These are phyloP conservation scores for Eutrema yunnanense DNA, from an alignment of 345 rosid genomes.

Conservation along the genomic window DNA sequence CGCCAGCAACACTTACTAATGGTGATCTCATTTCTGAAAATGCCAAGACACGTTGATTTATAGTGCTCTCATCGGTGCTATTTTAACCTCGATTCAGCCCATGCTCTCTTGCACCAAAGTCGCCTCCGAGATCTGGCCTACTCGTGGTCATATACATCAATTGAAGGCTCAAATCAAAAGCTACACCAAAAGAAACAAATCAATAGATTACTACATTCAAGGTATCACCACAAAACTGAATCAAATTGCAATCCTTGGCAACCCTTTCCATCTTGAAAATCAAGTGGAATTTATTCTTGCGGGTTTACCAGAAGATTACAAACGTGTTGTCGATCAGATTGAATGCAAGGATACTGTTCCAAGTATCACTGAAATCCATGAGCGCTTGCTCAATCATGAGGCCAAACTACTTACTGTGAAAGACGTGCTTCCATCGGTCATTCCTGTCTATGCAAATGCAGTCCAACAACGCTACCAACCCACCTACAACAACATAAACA, in stretches of 20 bases:
- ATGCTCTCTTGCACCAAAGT: background rate
- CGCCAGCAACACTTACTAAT: too few species aligned
- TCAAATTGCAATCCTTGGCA: background rate
- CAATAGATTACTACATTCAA: background rate
- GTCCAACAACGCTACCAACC: too few species aligned
- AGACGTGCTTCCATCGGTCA: fast-evolving
- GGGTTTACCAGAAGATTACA: background rate
- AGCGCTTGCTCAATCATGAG: background rate
- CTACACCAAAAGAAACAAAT: background rate
- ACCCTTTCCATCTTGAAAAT: background rate
- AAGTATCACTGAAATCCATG: background rate
- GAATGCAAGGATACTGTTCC: background rate
- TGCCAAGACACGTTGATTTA: background rate
- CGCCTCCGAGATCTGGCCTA: background rate
- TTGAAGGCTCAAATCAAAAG: background rate
- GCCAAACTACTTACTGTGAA: too few species aligned
- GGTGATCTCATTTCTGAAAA: background rate
- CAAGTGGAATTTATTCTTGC: background rate
- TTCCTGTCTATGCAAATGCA: too few species aligned
- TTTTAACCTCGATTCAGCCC: background rate
- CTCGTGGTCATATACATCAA: background rate
- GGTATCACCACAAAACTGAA: background rate
- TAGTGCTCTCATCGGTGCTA: background rate
- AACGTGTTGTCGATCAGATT: background rate
- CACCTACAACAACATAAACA: too few species aligned